These are phyloP conservation scores for Rhizopogon salebrosus DNA, from an alignment of 768 basidiomycete species.

Conservation along the genomic window DNA sequence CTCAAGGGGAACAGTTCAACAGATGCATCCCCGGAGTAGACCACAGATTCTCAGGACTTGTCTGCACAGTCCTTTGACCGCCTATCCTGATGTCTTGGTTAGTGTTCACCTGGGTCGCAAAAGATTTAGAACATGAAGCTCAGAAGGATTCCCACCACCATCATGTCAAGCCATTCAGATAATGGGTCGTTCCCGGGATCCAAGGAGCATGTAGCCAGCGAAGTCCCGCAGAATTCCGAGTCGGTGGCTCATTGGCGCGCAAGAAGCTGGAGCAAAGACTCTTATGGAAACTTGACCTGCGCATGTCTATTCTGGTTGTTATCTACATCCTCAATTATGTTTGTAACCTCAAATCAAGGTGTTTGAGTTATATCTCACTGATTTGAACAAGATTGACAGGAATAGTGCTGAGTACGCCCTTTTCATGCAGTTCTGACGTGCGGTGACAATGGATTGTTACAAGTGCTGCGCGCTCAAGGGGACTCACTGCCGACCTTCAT, in stretches of 20 bases:
- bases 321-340: constrained; percentile 36
- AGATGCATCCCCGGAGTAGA: too few species aligned
- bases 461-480: constrained; percentile 65
- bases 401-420: constrained; percentile 58
- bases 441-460: constrained; percentile 1
- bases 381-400: constrained; percentile 49
- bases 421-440: not conserved
- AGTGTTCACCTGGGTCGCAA: not conserved
- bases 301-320: constrained; percentile 47
- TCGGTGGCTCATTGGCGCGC: constrained; percentile 42
- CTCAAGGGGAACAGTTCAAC: too few species aligned
- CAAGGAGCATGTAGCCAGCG: not conserved
- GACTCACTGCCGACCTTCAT: constrained; percentile 59
- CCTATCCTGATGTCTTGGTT: not conserved
- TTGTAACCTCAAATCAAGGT: not conserved
- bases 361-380: not conserved
- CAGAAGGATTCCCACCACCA: not conserved
- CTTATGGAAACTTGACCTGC: constrained; percentile 49
- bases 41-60: not conserved
- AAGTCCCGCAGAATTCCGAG: constrained; percentile 37
- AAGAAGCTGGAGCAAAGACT: constrained; percentile 48
- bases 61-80: not conserved
- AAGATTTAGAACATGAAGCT: not conserved
- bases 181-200: constrained; percentile 2
- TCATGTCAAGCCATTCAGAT: constrained; percentile 11